phyloP scores from a whole-genome alignment of 129 eudicot species.

The Rutidosis leptorrhynchoides region DNA sequence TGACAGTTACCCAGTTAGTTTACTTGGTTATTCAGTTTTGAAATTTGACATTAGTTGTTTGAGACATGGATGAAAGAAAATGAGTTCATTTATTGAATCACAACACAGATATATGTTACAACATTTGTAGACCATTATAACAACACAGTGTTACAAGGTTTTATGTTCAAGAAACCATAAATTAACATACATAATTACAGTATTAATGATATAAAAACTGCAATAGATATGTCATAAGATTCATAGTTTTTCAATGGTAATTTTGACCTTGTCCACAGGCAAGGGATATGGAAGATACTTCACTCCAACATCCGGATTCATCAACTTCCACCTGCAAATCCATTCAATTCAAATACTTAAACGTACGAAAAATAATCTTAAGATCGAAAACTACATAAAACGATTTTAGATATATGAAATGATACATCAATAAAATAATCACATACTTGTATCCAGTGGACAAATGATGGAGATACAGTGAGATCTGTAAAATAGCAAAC shows the following conservation, averaged over 20 bases:
- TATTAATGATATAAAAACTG: too few species aligned
- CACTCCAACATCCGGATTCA: constrained; percentile 50
- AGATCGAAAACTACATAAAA: too few species aligned
- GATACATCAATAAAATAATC: not conserved
- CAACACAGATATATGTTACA: too few species aligned
- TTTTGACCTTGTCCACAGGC: constrained; percentile 51
- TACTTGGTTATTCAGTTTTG: too few species aligned
- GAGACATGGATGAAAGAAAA: too few species aligned
- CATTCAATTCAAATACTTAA: not conserved
- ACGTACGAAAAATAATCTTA: not conserved
- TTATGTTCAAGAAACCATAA: too few species aligned
- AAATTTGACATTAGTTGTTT: too few species aligned
- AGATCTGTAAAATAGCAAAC: constrained; percentile 44
- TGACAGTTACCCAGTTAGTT: too few species aligned
- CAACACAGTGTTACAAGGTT: too few species aligned
- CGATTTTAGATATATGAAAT: not conserved
- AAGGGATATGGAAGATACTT: constrained; percentile 52
- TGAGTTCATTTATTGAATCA: too few species aligned
- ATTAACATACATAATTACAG: too few species aligned
- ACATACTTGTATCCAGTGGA: constrained; percentile 41
- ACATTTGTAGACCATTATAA: too few species aligned
- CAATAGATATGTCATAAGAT: not conserved
- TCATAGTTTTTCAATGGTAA: constrained; percentile 31
- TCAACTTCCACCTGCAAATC: constrained; percentile 54
- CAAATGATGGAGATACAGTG: constrained; percentile 44